Evolutionary conservation across 177 flowering plant genomes (phyloP).

Genomic region (Telopea speciosissima): DNA sequence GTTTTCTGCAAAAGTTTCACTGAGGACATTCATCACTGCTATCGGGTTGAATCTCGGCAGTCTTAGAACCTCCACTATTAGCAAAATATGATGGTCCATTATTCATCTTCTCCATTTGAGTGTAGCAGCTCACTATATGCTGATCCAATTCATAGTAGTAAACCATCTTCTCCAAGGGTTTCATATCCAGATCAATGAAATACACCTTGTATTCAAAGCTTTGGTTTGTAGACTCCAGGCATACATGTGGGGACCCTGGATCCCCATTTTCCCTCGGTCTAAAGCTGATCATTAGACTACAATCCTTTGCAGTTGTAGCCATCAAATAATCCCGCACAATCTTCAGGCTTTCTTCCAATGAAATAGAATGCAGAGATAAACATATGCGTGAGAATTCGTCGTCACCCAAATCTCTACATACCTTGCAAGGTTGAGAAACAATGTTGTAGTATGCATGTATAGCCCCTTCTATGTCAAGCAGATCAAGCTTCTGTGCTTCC

Average conservation of each 20-base stretch:
- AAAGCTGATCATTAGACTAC: too few relatives aligned
- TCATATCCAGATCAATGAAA: constrained; percentile 90
- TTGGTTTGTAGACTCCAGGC: constrained; percentile 56
- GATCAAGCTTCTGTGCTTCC: too few relatives aligned
- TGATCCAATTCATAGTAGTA: constrained; percentile 72
- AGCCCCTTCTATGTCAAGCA: constrained; percentile 82
- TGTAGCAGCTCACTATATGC: too few relatives aligned
- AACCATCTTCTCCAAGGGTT: constrained; percentile 69
- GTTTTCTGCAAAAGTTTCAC: constrained; percentile 62
- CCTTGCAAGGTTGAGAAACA: constrained; percentile 62
- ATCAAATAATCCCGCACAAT: constrained; percentile 77
- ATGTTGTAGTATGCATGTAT: constrained; percentile 87
- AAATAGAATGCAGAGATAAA: constrained; percentile 49
- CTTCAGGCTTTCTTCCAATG: constrained; percentile 63
- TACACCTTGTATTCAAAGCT: constrained; percentile 76
- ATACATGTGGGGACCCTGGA: constrained; percentile 29
- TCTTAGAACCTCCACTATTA: constrained; percentile 6
- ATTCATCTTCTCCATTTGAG: too few relatives aligned
- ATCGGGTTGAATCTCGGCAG: constrained; percentile 10
- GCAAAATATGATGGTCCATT: too few relatives aligned
- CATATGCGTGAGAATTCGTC: constrained; percentile 26
- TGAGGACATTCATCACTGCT: too few relatives aligned
- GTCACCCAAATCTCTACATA: constrained; percentile 40
- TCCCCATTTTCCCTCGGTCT: constrained; percentile 33
- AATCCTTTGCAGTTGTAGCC: constrained; percentile 92